These are phyloP conservation scores for Paulownia fortunei DNA, from an alignment of 257 asterid species.

Conservation along the genomic window DNA sequence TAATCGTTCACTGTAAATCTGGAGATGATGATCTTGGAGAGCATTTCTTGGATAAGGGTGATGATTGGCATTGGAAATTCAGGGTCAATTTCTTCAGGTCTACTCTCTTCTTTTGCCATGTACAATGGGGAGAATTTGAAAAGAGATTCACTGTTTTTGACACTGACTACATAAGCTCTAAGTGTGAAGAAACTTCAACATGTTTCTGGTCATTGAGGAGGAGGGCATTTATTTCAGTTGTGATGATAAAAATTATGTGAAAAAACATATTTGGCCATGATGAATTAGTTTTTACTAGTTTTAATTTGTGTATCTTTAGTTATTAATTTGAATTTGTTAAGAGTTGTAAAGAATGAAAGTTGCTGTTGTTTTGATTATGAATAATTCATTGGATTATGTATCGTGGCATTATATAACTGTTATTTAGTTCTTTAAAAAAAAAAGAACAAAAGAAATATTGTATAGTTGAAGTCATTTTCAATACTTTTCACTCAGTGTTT, in stretches of 20 bases:
- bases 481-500: too few relatives aligned
- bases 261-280: constrained; percentile 32
- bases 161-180: constrained; percentile 40
- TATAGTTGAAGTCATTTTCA: background rate
- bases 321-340: background rate
- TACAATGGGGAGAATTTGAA: constrained; percentile 37
- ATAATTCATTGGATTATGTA: background rate
- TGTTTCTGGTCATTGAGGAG: constrained; percentile 53
- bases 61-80: constrained; percentile 48
- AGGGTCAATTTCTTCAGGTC: constrained; percentile 49
- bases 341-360: background rate
- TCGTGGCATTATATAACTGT: background rate
- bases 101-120: constrained; percentile 47
- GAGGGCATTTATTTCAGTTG: constrained; percentile 52
- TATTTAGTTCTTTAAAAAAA: background rate
- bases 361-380: background rate
- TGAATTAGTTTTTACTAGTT: background rate
- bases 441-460: background rate
- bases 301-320: background rate
- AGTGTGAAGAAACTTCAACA: constrained; percentile 51
- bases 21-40: constrained; percentile 52
- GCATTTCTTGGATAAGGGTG: constrained; percentile 39
- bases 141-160: constrained; percentile 42
- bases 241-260: constrained; percentile 38
- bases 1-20: constrained; percentile 44